Evolutionary conservation across 768 basidiomycete genomes (phyloP).

Genomic region (Leccinum subgranulosum): DNA sequence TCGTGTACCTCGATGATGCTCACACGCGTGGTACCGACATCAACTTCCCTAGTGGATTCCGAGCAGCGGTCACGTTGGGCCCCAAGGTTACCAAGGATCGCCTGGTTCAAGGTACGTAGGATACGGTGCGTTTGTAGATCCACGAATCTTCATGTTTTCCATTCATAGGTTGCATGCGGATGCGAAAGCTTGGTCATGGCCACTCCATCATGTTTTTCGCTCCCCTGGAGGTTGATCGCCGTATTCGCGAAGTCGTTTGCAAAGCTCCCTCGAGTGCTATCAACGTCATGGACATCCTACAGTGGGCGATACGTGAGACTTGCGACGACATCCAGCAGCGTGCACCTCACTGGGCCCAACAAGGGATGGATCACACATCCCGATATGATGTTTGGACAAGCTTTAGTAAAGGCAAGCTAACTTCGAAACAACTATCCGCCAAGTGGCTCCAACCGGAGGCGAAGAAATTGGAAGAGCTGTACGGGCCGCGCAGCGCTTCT

Average conservation of each 20-base stretch:
- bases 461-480: constrained; percentile 36
- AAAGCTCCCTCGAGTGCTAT: constrained; percentile 4
- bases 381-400: constrained; percentile 18
- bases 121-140: too few relatives aligned
- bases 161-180: constrained; percentile 49
- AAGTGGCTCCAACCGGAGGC: constrained; percentile 43
- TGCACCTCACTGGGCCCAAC: constrained; percentile 41
- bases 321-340: constrained; percentile 41
- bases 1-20: constrained; percentile 39
- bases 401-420: background rate
- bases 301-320: constrained; percentile 45
- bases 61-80: constrained; percentile 38
- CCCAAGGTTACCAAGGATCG: constrained; percentile 35
- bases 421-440: background rate
- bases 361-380: constrained; percentile 24
- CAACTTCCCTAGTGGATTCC: constrained; percentile 32
- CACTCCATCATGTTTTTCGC: constrained; percentile 51
- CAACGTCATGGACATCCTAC: constrained; percentile 34
- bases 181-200: constrained; percentile 46
- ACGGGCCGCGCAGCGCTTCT: constrained; percentile 4
- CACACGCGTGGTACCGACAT: constrained; percentile 41
- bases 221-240: constrained; percentile 37
- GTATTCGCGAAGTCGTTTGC: constrained; percentile 30
- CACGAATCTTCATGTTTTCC: background rate
- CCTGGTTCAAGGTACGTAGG: constrained; percentile 34